Evolutionary conservation across 2,329 filamentous ascomycete species (phyloP), one percentile per base, ranked within the genome.

Genomic region (Epichloe festucae): DNA sequence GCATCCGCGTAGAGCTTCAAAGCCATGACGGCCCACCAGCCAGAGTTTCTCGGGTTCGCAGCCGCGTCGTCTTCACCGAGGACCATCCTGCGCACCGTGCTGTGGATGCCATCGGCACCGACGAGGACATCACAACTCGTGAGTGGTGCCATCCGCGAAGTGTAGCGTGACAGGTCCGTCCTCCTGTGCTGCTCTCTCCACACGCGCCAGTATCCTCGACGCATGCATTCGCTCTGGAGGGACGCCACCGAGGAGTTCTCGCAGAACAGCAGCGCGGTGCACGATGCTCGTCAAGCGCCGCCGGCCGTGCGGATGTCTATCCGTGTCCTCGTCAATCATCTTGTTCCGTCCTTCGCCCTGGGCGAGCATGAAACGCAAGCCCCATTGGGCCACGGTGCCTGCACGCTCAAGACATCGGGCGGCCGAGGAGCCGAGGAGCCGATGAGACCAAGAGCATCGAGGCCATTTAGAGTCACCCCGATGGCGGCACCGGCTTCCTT

Each of bases 401-500:
- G 58, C 54, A 42, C 42, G 51, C 31, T 52, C 48, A 8, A 60
- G 52, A 15, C 58, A 31, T 19, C 43, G 42, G 4, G 41, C 23
- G 6, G 53, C 52, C 2, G 49, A 47, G 8, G 52, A 46, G 53
- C 52, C 2, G 49, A 47, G 8, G 52, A 46, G 5, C 48, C 48
- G 31, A 56, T 48, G n/a, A 53, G 50, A 7, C 54, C 44, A 4
- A 62, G 48, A 2, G 58, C 58, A 17, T 27, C 11, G 23, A 56
- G 54, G 1, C 53, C 53, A 27, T 59, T 53, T 5, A 23, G 21
- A 0, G 55, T 19, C 39, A 21, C 21, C 11, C 57, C 58, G n/a
- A 62, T 50, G 11, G 57, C 56, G 23, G 58, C 59, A 19, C 60
- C 59, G 2, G 56, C 55, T 39, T 62, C 58, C 1, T 56, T 56